Evolutionary conservation across 1,139 yeast genomes (phyloP).

Genomic region (Yamadazyma sp.): DNA sequence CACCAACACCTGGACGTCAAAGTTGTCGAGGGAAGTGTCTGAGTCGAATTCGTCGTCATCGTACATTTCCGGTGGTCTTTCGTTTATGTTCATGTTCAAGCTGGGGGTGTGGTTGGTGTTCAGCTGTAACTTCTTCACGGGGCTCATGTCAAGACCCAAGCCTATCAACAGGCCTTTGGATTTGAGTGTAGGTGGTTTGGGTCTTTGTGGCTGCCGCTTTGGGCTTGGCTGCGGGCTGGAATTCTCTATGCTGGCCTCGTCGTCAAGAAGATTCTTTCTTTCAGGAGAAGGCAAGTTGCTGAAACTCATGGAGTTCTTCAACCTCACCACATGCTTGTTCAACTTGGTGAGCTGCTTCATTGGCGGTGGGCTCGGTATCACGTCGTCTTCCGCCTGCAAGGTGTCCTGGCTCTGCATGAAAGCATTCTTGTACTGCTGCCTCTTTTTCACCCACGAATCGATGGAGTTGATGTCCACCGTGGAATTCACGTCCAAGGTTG

Average conservation of each 20-base stretch:
- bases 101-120: no score
- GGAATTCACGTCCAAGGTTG: slow-evolving; percentile 34
- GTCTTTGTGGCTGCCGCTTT: background rate
- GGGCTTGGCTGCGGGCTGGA: slow-evolving; percentile 1
- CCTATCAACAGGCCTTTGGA: slow-evolving; percentile 2
- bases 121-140: background rate
- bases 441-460: slow-evolving; percentile 53
- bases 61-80: slow-evolving; percentile 5
- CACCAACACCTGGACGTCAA: slow-evolving; percentile 75
- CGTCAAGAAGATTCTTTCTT: slow-evolving; percentile 13
- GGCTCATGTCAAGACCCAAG: slow-evolving; percentile 1
- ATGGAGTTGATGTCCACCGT: slow-evolving; percentile 42
- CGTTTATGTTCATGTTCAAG: background rate
- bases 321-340: slow-evolving; percentile 24
- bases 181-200: background rate
- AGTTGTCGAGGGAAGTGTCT: slow-evolving; percentile 23
- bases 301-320: slow-evolving; percentile 24
- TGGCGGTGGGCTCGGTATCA: slow-evolving; percentile 16
- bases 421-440: slow-evolving; percentile 47
- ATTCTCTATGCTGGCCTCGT: slow-evolving; percentile 16
- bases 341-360: slow-evolving; percentile 17
- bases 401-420: slow-evolving; percentile 18
- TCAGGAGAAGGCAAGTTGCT: slow-evolving; percentile 16
- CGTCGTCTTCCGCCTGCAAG: slow-evolving; percentile 12
- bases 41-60: slow-evolving; percentile 11